Base-by-base conservation (phyloP, 768 basidiomycete species). In the Mycena leptocephala region DNA sequence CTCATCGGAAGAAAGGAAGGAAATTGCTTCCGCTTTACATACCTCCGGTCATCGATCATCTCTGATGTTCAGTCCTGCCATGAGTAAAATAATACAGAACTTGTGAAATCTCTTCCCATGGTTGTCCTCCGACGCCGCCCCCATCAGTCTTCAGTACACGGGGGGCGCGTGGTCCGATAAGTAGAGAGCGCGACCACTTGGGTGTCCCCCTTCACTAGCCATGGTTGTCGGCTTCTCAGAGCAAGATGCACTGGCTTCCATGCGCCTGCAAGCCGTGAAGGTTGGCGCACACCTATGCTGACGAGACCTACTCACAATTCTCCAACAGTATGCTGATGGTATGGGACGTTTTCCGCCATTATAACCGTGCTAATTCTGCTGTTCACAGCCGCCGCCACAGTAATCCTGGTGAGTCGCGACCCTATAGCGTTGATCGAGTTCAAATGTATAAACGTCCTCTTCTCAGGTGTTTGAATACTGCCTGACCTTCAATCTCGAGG, bases 381-480 rank as follows among this genome's bases (percentile, higher is more conserved):
- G 10, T 43, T 22, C 39, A 22, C 41, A 28, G 61, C 37, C 16
- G 56, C 16, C 7, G 56, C 56, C 16, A 20, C 30, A 33, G 56
- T 22, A 32, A 32, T 58, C 16, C 56, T 58, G 56, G 56, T 32
- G 56, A 33, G 56, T 18, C 28, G 16, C 43, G 8, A 32, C 9
- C 13, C 30, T 5, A 5, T 18, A 28, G 28, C 18, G 11, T 14
- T 20, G 18, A 26, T 2, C 3, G 14, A 14, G 28, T 33, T 30
- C 56, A 30, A 33, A 4, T 30, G 6, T 30, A 32, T 20, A 32
- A 22, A 18, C 16, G 14, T 33, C n/a, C n/a, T n/a, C n/a, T n/a
- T 67, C 26, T 33, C 35, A 68, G 66, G 20, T 56, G 35, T 68
- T 55, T 18, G 66, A 68, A 30, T 68, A 68, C n/a, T 41, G 30